These are phyloP conservation scores for Pseudocercospora cruenta DNA, from an alignment of 2,329 filamentous ascomycete species.

Conservation along the genomic window DNA sequence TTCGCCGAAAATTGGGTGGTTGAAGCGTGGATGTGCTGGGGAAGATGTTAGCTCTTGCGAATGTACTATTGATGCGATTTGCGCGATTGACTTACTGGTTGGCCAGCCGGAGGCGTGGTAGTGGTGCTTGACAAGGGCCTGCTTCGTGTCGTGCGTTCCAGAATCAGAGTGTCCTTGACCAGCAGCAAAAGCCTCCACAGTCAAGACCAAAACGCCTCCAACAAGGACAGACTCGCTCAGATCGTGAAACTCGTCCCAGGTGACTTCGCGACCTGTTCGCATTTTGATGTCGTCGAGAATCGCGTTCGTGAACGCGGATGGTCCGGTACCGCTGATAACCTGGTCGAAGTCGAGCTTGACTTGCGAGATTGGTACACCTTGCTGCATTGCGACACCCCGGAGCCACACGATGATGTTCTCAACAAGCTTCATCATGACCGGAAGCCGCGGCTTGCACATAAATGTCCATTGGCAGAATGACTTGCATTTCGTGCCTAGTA, in stretches of 20 bases:
- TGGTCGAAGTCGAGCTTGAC: constrained; percentile 72
- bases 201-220: constrained; percentile 66
- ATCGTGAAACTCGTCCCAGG: constrained; percentile 68
- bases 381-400: constrained; percentile 60
- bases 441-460: constrained; percentile 67
- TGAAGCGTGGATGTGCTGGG: constrained; percentile 63
- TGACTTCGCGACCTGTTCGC: constrained; percentile 51
- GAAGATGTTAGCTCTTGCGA: background rate
- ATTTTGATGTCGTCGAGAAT: constrained; percentile 67
- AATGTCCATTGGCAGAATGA: constrained; percentile 80
- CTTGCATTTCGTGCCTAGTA: constrained; percentile 68
- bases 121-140: constrained; percentile 72
- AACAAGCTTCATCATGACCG: constrained; percentile 69
- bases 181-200: constrained; percentile 72
- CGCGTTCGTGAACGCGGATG: constrained; percentile 69
- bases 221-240: constrained; percentile 68
- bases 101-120: constrained; percentile 77
- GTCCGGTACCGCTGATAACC: constrained; percentile 73
- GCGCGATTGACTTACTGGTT: constrained; percentile 40
- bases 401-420: constrained; percentile 72
- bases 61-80: too few relatives aligned
- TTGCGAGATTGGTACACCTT: constrained; percentile 62
- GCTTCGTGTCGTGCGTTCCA: constrained; percentile 68
- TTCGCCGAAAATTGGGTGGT: constrained; percentile 69
- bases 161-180: constrained; percentile 75